These are phyloP conservation scores for carrot (Daucus carota) DNA, from an alignment of 129 eudicot species.

Conservation along the genomic window DH1_v3.0 NC_030383.2:39405001-39405500, in stretches of 20 bases:
- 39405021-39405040: too few species aligned
- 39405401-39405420: conserved; percentile 48
- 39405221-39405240: not conserved
- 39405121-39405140: too few species aligned
- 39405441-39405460: not conserved
- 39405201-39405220: not conserved
- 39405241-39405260: not conserved
- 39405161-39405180: too few species aligned
- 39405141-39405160: too few species aligned
- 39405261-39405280: not conserved
- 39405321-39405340: conserved; percentile 12
- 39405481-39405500: not conserved
- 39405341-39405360: conserved; percentile 92
- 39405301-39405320: not conserved
- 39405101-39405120: too few species aligned
- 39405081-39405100: too few species aligned
- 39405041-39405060: too few species aligned
- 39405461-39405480: not conserved
- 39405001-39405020: too few species aligned
- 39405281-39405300: not conserved
- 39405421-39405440: not conserved
- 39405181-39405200: too few species aligned
- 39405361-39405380: conserved; percentile 96
- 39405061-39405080: too few species aligned
- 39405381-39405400: conserved; percentile 87